phyloP scores from a whole-genome alignment of 1,284 basidiomycete genomes.

The Apiotrichum porosum region DNA sequence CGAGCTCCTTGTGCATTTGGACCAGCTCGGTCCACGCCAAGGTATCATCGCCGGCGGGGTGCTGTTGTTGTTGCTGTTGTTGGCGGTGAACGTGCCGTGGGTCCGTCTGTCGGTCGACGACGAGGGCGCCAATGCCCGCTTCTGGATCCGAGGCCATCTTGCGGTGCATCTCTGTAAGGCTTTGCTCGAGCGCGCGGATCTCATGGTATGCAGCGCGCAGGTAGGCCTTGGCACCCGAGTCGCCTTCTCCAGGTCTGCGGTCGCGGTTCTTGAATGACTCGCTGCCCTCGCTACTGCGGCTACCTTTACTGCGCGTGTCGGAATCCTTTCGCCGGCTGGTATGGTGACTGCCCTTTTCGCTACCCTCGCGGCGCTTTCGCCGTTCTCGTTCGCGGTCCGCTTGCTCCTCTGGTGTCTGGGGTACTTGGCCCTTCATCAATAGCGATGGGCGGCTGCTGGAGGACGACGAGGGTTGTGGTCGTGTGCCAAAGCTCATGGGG shows the following conservation, averaged over 20 bases:
- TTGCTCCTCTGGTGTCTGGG: slow-evolving; percentile 36
- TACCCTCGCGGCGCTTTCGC: slow-evolving; percentile 43
- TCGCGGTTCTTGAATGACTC: slow-evolving; percentile 49
- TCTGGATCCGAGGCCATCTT: slow-evolving; percentile 45
- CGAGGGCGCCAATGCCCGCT: slow-evolving; percentile 29
- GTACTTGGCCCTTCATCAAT: slow-evolving; percentile 14
- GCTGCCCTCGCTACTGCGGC: slow-evolving; percentile 48
- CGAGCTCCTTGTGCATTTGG: slow-evolving; percentile 55
- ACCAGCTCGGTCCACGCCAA: slow-evolving; percentile 47
- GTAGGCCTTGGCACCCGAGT: slow-evolving; percentile 47
- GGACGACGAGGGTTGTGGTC: neutral
- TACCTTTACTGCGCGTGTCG: slow-evolving; percentile 40
- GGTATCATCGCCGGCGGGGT: slow-evolving; percentile 22
- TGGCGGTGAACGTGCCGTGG: slow-evolving; percentile 4
- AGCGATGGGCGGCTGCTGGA: neutral
- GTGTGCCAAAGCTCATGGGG: slow-evolving; percentile 32
- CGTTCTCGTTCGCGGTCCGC: slow-evolving; percentile 47
- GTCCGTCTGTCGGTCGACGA: slow-evolving; percentile 13
- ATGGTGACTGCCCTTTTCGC: slow-evolving; percentile 36
- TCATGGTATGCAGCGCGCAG: slow-evolving; percentile 46
- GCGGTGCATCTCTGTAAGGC: slow-evolving; percentile 47
- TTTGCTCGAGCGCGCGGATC: slow-evolving; percentile 44
- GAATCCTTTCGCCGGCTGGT: slow-evolving; percentile 24
- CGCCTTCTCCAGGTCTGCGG: slow-evolving; percentile 42
- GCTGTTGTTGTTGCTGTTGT: slow-evolving; percentile 12